phyloP scores from a whole-genome alignment of 78 protist species.

The Ministeria vibrans region DNA sequence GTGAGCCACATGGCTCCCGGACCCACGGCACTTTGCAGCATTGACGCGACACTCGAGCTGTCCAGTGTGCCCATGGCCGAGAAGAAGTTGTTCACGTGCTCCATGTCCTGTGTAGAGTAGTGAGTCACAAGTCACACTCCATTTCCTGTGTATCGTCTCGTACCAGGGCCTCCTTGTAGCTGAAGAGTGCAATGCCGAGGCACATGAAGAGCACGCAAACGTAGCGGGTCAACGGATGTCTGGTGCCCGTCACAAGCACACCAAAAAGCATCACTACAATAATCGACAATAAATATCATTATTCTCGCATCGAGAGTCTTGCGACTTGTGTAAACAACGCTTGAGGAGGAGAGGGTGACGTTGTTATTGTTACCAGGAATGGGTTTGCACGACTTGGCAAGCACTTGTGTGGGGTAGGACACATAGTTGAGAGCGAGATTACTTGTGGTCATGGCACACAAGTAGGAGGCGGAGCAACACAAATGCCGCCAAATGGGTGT shows the following conservation, averaged over 20 bases:
- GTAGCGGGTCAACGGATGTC: constrained; percentile 11
- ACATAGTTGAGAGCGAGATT: constrained; percentile 17
- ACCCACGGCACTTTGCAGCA: no score
- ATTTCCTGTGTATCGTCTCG: background rate
- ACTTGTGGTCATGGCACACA: background rate
- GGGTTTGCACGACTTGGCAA: constrained; percentile 52
- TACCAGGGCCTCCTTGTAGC: background rate
- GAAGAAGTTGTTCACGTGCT: background rate
- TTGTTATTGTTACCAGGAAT: constrained; percentile 34
- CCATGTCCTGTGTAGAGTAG: background rate
- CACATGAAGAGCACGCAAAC: background rate
- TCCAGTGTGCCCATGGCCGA: background rate
- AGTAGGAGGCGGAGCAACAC: no score
- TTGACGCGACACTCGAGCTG: background rate
- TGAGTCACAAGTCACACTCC: background rate
- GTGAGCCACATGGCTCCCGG: no score
- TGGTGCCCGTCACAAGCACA: background rate
- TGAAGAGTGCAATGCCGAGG: constrained; percentile 25
- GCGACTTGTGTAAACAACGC: no score
- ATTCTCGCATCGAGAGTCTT: background rate
- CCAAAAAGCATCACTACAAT: constrained; percentile 20
- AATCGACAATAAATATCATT: background rate
- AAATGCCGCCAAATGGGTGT: no score
- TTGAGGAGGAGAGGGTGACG: no score
- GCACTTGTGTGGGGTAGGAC: constrained; percentile 52